Percentiles rank a stretch among this genome's conserved stretches.
These are phyloP conservation scores for Toxicodendron radicans DNA, from an alignment of 345 rosid genomes.

Conservation along the genomic window DNA sequence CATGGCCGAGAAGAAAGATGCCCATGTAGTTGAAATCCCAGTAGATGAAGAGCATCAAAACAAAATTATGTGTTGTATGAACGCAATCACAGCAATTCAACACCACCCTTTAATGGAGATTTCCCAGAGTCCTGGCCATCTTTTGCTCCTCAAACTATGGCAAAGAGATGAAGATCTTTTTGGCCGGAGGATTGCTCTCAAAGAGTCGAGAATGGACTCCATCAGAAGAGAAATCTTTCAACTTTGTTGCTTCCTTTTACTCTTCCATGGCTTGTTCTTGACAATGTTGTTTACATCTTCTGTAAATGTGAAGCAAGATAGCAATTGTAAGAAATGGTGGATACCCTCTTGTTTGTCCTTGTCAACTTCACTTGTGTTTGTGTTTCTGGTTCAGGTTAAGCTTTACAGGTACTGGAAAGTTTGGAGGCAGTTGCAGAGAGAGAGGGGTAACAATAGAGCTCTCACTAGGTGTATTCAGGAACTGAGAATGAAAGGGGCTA, in stretches of 20 bases:
- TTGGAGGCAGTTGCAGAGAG: slow-evolving; percentile 64
- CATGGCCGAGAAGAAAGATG: slow-evolving; percentile 60
- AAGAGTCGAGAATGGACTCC: slow-evolving; percentile 71
- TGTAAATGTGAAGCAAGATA: slow-evolving; percentile 8
- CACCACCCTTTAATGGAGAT: slow-evolving; percentile 90
- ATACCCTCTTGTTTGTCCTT: slow-evolving; percentile 55
- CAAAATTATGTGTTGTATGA: slow-evolving; percentile 37
- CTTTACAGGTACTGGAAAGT: slow-evolving; percentile 74
- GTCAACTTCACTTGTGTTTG: slow-evolving; percentile 66
- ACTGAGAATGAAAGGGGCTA: slow-evolving; percentile 91
- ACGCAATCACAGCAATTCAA: slow-evolving; percentile 58
- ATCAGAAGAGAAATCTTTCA: slow-evolving; percentile 84
- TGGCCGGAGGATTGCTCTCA: slow-evolving; percentile 45
- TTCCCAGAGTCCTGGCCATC: slow-evolving; percentile 88
- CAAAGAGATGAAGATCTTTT: slow-evolving; percentile 81
- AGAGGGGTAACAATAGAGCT: slow-evolving; percentile 65
- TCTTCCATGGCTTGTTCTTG: slow-evolving; percentile 72
- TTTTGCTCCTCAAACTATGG: slow-evolving; percentile 88
- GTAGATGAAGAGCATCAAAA: slow-evolving; percentile 71
- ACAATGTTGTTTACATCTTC: slow-evolving; percentile 66
- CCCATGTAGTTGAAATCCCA: slow-evolving; percentile 82
- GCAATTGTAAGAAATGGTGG: slow-evolving; percentile 79
- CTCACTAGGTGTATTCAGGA: slow-evolving; percentile 74
- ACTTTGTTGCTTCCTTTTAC: slow-evolving; percentile 67
- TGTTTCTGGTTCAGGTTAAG: slow-evolving; percentile 68